phyloP scores from a whole-genome alignment of 345 rosid species.

The Aurinia saxatilis region DNA sequence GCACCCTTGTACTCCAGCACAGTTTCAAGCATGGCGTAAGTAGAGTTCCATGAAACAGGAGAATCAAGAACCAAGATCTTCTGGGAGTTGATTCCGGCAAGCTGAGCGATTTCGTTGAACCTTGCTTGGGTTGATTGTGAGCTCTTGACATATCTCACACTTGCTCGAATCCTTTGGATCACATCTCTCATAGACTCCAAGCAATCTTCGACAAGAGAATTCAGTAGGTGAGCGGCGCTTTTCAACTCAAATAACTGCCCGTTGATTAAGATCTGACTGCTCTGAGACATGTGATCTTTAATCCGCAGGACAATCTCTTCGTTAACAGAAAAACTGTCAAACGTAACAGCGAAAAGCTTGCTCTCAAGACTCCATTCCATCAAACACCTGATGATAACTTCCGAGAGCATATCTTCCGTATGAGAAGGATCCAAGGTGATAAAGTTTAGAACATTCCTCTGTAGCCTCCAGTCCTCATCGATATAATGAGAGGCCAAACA shows the following conservation, averaged over 20 bases:
- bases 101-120: constrained; percentile 67
- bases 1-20: constrained; percentile 58
- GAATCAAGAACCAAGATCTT: constrained; percentile 59
- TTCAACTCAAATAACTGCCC: constrained; percentile 70
- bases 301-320: constrained; percentile 61
- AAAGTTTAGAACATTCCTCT: constrained; percentile 73
- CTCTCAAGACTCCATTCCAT: constrained; percentile 80
- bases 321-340: constrained; percentile 55
- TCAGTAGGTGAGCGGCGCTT: constrained; percentile 62
- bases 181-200: constrained; percentile 52
- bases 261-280: constrained; percentile 46
- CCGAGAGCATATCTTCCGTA: constrained; percentile 79
- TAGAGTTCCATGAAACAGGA: constrained; percentile 60
- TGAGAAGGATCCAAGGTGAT: constrained; percentile 71
- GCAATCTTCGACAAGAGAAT: constrained; percentile 59
- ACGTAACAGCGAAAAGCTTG: constrained; percentile 81
- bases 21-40: constrained; percentile 72
- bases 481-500: constrained; percentile 70
- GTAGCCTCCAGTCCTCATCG: constrained; percentile 81
- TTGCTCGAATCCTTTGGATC: constrained; percentile 64
- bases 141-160: constrained; percentile 71
- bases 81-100: constrained; percentile 48
- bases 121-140: constrained; percentile 53
- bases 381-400: constrained; percentile 65
- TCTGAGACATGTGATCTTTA: constrained; percentile 55